Evolutionary conservation across 768 basidiomycete species (phyloP).

Genomic region (Mrakia frigida): DNA sequence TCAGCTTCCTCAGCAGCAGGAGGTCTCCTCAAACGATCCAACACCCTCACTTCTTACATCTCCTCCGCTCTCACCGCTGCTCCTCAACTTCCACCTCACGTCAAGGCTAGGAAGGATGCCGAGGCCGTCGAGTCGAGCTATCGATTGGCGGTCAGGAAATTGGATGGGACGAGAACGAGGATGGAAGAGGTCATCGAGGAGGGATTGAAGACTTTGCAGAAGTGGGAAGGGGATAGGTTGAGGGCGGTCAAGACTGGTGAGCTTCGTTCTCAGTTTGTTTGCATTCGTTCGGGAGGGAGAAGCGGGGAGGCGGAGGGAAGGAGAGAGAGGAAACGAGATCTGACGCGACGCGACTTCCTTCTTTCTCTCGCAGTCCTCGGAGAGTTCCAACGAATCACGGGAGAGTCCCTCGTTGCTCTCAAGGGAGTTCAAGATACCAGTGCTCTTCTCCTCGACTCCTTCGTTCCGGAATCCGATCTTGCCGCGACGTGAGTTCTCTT

Average conservation of each 20-base stretch:
- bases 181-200: constrained; percentile 32
- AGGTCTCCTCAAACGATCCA: constrained; percentile 20
- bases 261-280: neutral
- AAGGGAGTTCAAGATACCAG: constrained; percentile 18
- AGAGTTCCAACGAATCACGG: constrained; percentile 26
- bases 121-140: constrained; percentile 20
- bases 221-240: constrained; percentile 31
- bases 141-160: constrained; percentile 18
- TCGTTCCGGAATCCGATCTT: constrained; percentile 26
- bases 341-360: neutral
- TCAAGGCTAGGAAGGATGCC: constrained; percentile 10
- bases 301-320: neutral
- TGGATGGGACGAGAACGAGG: constrained; percentile 25
- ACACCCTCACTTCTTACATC: constrained; percentile 15
- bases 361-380: constrained; percentile 1
- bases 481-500: constrained; percentile 7
- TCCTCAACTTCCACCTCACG: constrained; percentile 13
- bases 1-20: neutral
- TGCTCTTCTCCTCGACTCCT: constrained; percentile 27
- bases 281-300: neutral
- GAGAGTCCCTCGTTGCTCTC: neutral
- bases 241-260: constrained; percentile 27
- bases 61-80: neutral
- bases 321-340: neutral
- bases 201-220: constrained; percentile 16